Percentiles rank a stretch among this genome's conserved stretches.
These are phyloP conservation scores for Termitomyces sp. DNA, from an alignment of 1,284 basidiomycete species.

Conservation along the genomic window DNA sequence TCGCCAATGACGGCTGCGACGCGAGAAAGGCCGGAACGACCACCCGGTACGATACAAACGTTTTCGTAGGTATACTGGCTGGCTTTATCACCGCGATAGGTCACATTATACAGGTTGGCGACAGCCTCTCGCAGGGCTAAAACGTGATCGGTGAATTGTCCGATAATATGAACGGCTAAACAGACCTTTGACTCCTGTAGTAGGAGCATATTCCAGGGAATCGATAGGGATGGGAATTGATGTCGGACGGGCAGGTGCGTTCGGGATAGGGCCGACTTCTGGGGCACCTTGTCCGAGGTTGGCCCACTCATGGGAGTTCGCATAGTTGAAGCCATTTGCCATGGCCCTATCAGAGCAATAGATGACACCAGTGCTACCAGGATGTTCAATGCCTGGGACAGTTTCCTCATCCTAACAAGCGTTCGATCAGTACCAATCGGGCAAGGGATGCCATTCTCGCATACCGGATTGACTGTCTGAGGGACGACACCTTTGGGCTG, in stretches of 20 bases:
- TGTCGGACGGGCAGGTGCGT: slow-evolving; percentile 62
- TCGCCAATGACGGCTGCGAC: slow-evolving; percentile 89
- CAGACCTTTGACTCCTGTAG: slow-evolving; percentile 82
- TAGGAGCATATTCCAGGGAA: slow-evolving; percentile 90
- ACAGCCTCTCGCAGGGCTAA: slow-evolving; percentile 66
- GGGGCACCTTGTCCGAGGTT: slow-evolving; percentile 85
- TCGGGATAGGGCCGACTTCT: slow-evolving; percentile 81
- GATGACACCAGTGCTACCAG: slow-evolving; percentile 74
- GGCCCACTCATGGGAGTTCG: slow-evolving; percentile 75
- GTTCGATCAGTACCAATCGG: slow-evolving; percentile 6
- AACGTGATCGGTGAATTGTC: slow-evolving; percentile 2
- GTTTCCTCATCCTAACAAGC: slow-evolving; percentile 67
- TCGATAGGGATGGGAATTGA: slow-evolving; percentile 62
- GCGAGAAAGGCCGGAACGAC: slow-evolving; percentile 82
- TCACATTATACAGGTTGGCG: slow-evolving; percentile 82
- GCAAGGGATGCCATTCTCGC: slow-evolving; percentile 17
- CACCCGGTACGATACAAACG: slow-evolving; percentile 88
- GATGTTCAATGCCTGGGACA: slow-evolving; percentile 77
- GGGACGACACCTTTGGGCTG: slow-evolving; percentile 57
- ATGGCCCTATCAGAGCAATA: slow-evolving; percentile 87
- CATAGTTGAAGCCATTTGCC: slow-evolving; percentile 84
- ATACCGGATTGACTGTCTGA: slow-evolving; percentile 64
- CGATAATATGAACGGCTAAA: slow-evolving; percentile 1
- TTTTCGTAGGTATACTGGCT: slow-evolving; percentile 90
- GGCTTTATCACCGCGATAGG: slow-evolving; percentile 74